Base-by-base conservation (phyloP, 352 stramenopile species). In the Halophytophthora polymorphica region DNA sequence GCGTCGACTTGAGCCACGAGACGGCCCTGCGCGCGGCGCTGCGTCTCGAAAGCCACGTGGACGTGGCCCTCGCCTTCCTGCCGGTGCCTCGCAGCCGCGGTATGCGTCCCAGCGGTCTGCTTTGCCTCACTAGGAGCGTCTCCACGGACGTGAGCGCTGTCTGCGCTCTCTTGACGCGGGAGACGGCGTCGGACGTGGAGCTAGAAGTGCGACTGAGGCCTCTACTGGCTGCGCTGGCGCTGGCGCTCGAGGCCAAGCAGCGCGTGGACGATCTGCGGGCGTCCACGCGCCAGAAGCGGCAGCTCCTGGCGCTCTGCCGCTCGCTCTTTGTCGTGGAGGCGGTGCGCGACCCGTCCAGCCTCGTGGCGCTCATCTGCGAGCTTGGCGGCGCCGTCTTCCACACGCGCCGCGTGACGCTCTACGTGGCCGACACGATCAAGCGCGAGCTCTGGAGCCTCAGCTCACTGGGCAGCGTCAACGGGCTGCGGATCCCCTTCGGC, bases 341-440 rank as follows among this genome's bases (percentile, higher is more conserved):
- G 18, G 75, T 89, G 33, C 83, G 83, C 25, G 78, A 89, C 45
- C 78, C 78, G 5, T 86, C 78, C 2, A 77, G 73, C 13, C 65
- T 89, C 15, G 76, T 91, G 18, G 71, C 85, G 38, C 71, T 88
- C 55, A 87, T 91, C 25, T 91, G 81, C 28, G 66, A 79, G 3
- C 80, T 88, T 18, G 81, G 81, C 14, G 65, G 69, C 38, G 64
- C 73, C 19, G 70, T 88, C 6, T 91, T 91, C 66, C 74, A 87
- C 49, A 91, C 81, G 2, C 64, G 60, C 10, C 66, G 77, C 28
- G 77, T 91, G 15, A 88, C 76, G 6, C 55, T 91, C 0, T 91
- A 89, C 50, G 77, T 91, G 6, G 77, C 75, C 1, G 81, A 91
- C 45, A 77, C 51, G 21, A 87, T 91, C 58, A 88, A 91, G 52